A percentile compares a stretch with the other conserved stretches of the same genome.
Conservation (phyloP, 2,329 filamentous ascomycete genomes). For the Stagonosporopsis vannaccii region DNA sequence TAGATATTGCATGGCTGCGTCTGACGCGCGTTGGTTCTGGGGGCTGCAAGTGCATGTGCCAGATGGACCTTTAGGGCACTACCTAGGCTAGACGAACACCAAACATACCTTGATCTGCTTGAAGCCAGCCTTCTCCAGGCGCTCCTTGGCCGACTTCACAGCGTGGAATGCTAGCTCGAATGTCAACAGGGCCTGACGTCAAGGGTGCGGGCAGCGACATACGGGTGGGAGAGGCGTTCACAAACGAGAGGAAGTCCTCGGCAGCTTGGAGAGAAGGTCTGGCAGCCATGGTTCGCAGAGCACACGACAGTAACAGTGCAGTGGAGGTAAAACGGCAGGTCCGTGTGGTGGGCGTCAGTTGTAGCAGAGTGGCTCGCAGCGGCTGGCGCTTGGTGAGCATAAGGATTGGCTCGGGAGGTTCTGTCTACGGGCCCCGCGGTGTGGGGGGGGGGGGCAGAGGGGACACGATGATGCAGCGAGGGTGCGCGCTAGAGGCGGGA, state of each 20-base stretch:
- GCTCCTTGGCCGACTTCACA: slow-evolving; percentile 77
- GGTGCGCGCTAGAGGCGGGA: slow-evolving; percentile 17
- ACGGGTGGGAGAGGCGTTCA: slow-evolving; percentile 95
- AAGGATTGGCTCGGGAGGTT: slow-evolving; percentile 29
- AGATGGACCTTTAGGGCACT: background rate
- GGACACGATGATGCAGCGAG: slow-evolving; percentile 20
- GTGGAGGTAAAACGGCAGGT: slow-evolving; percentile 16
- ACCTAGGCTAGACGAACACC: background rate
- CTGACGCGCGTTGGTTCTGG: background rate
- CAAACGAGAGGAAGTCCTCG: slow-evolving; percentile 88
- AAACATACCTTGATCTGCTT: slow-evolving; percentile 72
- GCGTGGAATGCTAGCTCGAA: slow-evolving; percentile 84
- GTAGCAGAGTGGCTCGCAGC: slow-evolving; percentile 24
- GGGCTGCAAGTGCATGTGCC: background rate
- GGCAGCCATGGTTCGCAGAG: slow-evolving; percentile 43
- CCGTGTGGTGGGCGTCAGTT: slow-evolving; percentile 19
- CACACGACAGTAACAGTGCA: slow-evolving; percentile 21
- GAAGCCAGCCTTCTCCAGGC: slow-evolving; percentile 85
- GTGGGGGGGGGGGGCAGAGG: slow-evolving; percentile 20
- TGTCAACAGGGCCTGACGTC: slow-evolving; percentile 12
- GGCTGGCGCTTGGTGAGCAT: slow-evolving; percentile 27
- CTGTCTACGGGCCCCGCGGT: slow-evolving; percentile 19
- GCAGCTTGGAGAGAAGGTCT: slow-evolving; percentile 60
- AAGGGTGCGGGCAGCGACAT: slow-evolving; percentile 47
- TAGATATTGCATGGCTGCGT: background rate